Percentiles rank a stretch among this genome's conserved stretches.
These are phyloP conservation scores for Arctium minus DNA, from an alignment of 129 eudicot species.

Conservation along the genomic window DNA sequence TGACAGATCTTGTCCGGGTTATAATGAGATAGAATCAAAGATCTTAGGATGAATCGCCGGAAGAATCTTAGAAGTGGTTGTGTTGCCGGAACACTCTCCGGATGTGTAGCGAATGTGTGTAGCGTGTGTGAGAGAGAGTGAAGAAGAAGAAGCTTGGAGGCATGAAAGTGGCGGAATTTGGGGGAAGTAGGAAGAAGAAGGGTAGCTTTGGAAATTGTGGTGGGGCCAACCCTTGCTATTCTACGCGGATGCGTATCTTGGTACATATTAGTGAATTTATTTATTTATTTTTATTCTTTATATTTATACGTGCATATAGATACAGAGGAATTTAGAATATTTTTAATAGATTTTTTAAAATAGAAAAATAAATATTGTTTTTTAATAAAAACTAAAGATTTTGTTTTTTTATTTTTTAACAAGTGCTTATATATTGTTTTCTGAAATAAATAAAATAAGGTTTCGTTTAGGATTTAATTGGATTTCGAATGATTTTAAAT, in stretches of 20 bases:
- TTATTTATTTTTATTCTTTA: background rate
- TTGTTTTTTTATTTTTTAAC: background rate
- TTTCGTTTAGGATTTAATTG: too few relatives aligned
- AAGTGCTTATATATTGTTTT: background rate
- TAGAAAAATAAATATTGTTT: too few relatives aligned
- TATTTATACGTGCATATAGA: background rate
- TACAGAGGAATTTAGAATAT: too few relatives aligned
- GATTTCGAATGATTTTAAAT: too few relatives aligned
- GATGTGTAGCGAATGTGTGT: constrained; percentile 8
- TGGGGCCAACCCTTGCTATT: constrained; percentile 9
- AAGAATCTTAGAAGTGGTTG: background rate
- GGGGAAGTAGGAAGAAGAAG: constrained; percentile 5
- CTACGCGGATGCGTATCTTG: constrained; percentile 14
- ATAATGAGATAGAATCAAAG: constrained; percentile 15
- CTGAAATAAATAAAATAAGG: background rate
- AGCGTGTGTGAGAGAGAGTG: background rate
- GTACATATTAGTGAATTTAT: background rate
- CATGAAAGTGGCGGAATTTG: constrained; percentile 15
- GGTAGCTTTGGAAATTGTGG: constrained; percentile 1
- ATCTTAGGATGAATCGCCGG: constrained; percentile 24
- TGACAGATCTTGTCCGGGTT: constrained; percentile 26
- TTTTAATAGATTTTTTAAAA: too few relatives aligned
- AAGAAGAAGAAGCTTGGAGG: background rate
- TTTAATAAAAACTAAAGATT: background rate
- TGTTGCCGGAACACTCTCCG: constrained; percentile 24